Percentiles rank a stretch among this genome's conserved stretches.
These are phyloP conservation scores for Cryomyces minteri DNA, from an alignment of 495 filamentous ascomycete genomes.

Conservation along the genomic window DNA sequence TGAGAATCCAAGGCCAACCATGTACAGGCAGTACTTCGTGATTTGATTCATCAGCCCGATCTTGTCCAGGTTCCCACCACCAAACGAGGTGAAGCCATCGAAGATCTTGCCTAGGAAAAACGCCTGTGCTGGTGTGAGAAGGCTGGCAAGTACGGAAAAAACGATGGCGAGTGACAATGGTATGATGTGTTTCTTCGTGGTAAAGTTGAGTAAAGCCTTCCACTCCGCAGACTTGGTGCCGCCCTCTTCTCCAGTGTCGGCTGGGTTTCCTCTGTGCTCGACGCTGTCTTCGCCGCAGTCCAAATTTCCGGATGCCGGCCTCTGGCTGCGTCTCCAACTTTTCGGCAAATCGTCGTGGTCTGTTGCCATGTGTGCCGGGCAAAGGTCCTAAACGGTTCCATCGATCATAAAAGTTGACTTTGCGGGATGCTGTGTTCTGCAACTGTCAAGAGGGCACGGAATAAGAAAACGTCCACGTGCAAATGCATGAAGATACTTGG, in stretches of 20 bases:
- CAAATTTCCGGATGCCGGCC: not conserved
- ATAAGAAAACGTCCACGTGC: too few relatives aligned
- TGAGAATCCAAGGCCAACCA: constrained; percentile 39
- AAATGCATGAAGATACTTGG: too few relatives aligned
- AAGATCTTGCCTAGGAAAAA: constrained; percentile 65
- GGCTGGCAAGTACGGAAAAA: constrained; percentile 40
- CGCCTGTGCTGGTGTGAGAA: constrained; percentile 43
- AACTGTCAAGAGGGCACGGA: too few relatives aligned
- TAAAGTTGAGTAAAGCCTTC: constrained; percentile 54
- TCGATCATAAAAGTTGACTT: not conserved
- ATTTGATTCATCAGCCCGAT: constrained; percentile 34
- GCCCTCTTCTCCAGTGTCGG: not conserved
- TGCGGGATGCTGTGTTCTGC: too few relatives aligned
- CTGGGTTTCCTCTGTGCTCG: not conserved
- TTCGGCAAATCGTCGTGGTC: not conserved
- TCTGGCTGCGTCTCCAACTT: not conserved
- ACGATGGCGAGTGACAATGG: constrained; percentile 31
- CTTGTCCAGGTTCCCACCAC: constrained; percentile 29
- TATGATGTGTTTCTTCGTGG: constrained; percentile 37
- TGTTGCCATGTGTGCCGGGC: not conserved
- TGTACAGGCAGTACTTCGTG: constrained; percentile 33
- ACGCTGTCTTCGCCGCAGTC: not conserved
- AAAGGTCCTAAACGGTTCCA: not conserved
- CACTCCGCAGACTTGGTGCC: constrained; percentile 8
- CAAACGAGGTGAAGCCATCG: constrained; percentile 46